Base-by-base conservation (phyloP, 2,329 filamentous ascomycete species). In the Neocatenulostroma microsporum region DNA sequence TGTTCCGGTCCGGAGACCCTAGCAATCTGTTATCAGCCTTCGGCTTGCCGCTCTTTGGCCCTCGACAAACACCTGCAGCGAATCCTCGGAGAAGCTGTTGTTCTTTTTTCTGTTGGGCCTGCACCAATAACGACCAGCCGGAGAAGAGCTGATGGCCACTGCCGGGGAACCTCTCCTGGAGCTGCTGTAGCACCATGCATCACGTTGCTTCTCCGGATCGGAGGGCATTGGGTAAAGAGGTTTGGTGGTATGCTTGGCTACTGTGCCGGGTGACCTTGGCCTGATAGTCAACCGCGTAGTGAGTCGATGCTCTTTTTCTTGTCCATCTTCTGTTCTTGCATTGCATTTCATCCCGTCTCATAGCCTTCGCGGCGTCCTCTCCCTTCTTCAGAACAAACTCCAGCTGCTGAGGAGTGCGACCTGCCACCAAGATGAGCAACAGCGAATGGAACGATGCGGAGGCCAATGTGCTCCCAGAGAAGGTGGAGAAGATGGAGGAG, bases 391-490 rank as follows among this genome's bases (percentile, higher is more conserved):
- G n/a, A n/a, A n/a, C n/a, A n/a, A n/a, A n/a, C n/a, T n/a, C n/a
- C n/a, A n/a, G n/a, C n/a, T n/a, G n/a, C n/a, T 24, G n/a, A 8
- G 8, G 23, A 19, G 14, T 25, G 24, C 32, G 30, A 25, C 25
- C 29, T 24, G 36, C n/a, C n/a, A n/a, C n/a, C n/a, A n/a, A n/a
- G 13, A 60, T 67, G 50, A 65, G 62, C 34, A 68, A 67, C 49
- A 58, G 56, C 46, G 60, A 65, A 41, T 65, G 60, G 62, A 68
- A 68, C 30, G 65, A 67, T 45, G 41, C 59, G 1, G 65, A 68
- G 51, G 65, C 65, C 27, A 68, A 67, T 26, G 54, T 57, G 34
- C 51, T 69, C 12, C 64, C 66, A 7, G 60, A 66, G 39, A 67
- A 61, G 51, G 58, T 67, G 25, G 57, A 60, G 26, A 44, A 61